A percentile compares a stretch with the other conserved stretches of the same genome.
These are phyloP conservation scores for Suhomyces sp. DNA, from an alignment of 805 yeast species.

Conservation along the genomic window DNA sequence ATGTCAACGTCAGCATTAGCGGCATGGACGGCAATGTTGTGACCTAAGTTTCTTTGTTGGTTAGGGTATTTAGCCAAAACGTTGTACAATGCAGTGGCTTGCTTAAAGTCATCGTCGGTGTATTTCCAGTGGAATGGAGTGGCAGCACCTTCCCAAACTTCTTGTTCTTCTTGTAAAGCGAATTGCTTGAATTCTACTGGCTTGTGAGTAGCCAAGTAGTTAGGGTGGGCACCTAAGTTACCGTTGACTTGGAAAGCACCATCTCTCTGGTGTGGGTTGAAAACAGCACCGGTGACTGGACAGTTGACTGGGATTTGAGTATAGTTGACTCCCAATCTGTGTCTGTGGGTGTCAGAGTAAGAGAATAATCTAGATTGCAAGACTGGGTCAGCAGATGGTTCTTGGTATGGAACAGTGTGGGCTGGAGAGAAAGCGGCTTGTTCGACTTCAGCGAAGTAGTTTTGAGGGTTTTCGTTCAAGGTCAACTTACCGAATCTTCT, in stretches of 20 bases:
- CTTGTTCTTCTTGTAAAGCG: slow-evolving; percentile 64
- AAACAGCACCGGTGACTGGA: slow-evolving; percentile 53
- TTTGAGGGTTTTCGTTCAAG: slow-evolving; percentile 54
- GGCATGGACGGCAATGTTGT: slow-evolving; percentile 79
- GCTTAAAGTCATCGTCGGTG: slow-evolving; percentile 71
- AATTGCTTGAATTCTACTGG: slow-evolving; percentile 48
- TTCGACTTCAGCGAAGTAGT: slow-evolving; percentile 46
- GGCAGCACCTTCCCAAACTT: slow-evolving; percentile 80
- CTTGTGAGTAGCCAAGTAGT: slow-evolving; percentile 61
- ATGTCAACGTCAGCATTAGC: slow-evolving; percentile 66
- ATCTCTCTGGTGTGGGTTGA: slow-evolving; percentile 74
- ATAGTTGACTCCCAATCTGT: slow-evolving; percentile 70
- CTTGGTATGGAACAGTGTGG: slow-evolving; percentile 72
- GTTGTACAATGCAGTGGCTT: slow-evolving; percentile 75
- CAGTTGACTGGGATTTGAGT: slow-evolving; percentile 72
- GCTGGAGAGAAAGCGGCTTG: slow-evolving; percentile 69
- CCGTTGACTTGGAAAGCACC: slow-evolving; percentile 65
- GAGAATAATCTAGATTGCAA: slow-evolving; percentile 75
- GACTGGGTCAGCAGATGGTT: slow-evolving; percentile 76
- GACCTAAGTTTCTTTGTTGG: slow-evolving; percentile 81
- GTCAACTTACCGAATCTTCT: slow-evolving; percentile 55
- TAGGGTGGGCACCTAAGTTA: slow-evolving; percentile 76
- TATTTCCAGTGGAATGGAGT: slow-evolving; percentile 84
- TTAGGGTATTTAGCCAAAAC: slow-evolving; percentile 76
- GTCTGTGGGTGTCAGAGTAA: slow-evolving; percentile 74